phyloP scores from a whole-genome alignment of 1,284 basidiomycete species.

The Trichosporon coremiiforme region DNA sequence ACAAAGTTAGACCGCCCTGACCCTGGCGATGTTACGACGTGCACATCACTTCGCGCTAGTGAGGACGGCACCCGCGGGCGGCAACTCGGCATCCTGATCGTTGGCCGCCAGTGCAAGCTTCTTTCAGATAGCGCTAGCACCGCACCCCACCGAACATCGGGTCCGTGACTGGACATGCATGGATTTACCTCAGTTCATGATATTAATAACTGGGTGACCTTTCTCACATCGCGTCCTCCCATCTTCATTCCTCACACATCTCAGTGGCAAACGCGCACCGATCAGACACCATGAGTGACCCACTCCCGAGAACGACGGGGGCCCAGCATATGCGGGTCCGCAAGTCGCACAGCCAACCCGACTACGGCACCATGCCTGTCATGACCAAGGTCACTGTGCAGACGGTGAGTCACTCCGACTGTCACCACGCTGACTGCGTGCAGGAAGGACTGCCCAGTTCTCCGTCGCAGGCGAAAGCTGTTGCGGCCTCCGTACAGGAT shows the following conservation, averaged over 20 bases:
- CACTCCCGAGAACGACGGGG: neutral
- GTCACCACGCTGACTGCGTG: neutral
- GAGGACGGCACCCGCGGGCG: neutral
- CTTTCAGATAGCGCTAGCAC: neutral
- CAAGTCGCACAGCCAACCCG: slow-evolving; percentile 5
- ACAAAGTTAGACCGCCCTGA: neutral
- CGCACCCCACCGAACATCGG: neutral
- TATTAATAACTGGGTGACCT: neutral
- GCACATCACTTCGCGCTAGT: neutral
- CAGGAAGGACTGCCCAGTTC: neutral
- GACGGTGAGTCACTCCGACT: neutral
- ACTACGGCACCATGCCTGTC: neutral
- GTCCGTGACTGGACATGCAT: neutral
- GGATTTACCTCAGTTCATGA: neutral
- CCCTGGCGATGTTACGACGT: slow-evolving; percentile 9
- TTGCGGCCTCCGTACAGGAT: neutral
- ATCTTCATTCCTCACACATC: neutral
- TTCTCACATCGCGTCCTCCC: neutral
- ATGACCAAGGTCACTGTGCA: neutral
- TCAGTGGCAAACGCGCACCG: slow-evolving; percentile 2
- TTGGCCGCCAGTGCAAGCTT: neutral
- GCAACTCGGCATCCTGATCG: neutral
- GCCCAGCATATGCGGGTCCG: neutral
- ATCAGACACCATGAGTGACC: slow-evolving; percentile 9
- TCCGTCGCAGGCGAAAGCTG: neutral